A percentile compares a stretch with the other conserved stretches of the same genome.
Evolutionary conservation across 2,329 filamentous ascomycete genomes (phyloP).

Genomic region (Colletotrichum sublineola): DNA sequence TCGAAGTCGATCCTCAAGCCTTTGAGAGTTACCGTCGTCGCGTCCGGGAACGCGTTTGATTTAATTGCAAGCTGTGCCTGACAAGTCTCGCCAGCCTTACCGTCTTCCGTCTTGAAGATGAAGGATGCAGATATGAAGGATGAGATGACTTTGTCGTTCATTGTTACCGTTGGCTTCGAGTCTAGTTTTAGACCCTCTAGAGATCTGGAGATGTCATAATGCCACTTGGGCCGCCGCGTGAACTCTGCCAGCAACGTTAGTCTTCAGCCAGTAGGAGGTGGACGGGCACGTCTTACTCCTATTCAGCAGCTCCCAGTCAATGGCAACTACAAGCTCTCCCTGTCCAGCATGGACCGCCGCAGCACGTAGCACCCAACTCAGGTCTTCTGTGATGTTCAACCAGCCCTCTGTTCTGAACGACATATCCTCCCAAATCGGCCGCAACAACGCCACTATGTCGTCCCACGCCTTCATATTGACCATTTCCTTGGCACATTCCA

Average conservation of each 20-base stretch:
- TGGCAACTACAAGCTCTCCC: conserved; percentile 68
- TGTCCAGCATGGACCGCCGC: conserved; percentile 67
- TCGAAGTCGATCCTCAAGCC: conserved; percentile 68
- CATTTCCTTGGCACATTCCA: conserved; percentile 70
- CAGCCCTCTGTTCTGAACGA: conserved; percentile 71
- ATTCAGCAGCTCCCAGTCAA: conserved; percentile 76
- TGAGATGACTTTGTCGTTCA: conserved; percentile 65
- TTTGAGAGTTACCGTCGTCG: conserved; percentile 65
- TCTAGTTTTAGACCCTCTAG: conserved; percentile 63
- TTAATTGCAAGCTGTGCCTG: conserved; percentile 69
- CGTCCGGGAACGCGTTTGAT: conserved; percentile 67
- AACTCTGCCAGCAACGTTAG: conserved; percentile 58
- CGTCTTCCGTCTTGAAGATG: conserved; percentile 69
- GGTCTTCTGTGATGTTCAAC: conserved; percentile 70
- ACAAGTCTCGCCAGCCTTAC: conserved; percentile 72
- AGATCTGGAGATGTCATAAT: conserved; percentile 71
- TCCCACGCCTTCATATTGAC: conserved; percentile 65
- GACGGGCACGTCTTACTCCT: conserved; percentile 59
- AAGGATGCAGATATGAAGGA: conserved; percentile 69
- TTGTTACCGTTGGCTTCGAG: conserved; percentile 62
- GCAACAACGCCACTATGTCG: conserved; percentile 66
- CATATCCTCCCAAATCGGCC: conserved; percentile 69
- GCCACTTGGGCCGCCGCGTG: conserved; percentile 67
- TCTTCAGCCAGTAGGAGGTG: neutral
- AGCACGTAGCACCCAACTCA: conserved; percentile 71